Conservation (phyloP, 768 basidiomycete species). For the Mrakia hoshinonis region DNA sequence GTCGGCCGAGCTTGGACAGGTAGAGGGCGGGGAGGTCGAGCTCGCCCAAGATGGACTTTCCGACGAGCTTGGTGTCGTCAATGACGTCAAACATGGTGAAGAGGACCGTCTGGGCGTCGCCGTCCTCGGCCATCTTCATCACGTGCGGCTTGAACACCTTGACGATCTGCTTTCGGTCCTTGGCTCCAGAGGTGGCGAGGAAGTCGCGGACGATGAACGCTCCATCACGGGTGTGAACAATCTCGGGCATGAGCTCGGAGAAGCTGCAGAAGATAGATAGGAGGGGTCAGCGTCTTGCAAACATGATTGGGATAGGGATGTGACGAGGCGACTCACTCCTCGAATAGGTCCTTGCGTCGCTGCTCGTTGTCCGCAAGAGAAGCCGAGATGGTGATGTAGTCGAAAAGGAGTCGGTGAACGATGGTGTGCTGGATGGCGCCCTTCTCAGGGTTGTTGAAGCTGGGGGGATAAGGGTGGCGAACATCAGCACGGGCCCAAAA, state of each 20-base stretch:
- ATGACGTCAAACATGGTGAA: constrained; percentile 84
- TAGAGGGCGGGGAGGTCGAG: constrained; percentile 46
- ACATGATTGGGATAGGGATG: neutral
- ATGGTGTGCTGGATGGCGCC: constrained; percentile 77
- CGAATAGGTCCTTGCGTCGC: constrained; percentile 67
- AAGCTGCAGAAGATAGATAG: constrained; percentile 47
- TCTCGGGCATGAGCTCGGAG: constrained; percentile 76
- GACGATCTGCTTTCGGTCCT: constrained; percentile 86
- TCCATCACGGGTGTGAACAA: constrained; percentile 90
- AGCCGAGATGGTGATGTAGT: constrained; percentile 56
- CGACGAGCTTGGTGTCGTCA: constrained; percentile 84
- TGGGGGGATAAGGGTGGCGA: constrained; percentile 36
- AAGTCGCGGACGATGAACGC: constrained; percentile 78
- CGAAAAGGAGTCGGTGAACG: constrained; percentile 78
- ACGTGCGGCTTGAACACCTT: constrained; percentile 84
- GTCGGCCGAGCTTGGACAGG: constrained; percentile 59
- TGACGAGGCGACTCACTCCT: constrained; percentile 49
- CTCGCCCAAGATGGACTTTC: constrained; percentile 61
- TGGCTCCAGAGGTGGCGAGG: constrained; percentile 70
- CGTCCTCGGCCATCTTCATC: constrained; percentile 75
- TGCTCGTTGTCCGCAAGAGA: constrained; percentile 56
- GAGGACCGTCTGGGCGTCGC: constrained; percentile 79
- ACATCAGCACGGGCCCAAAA: neutral
- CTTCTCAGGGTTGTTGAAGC: constrained; percentile 87
- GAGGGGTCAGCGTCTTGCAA: neutral